A percentile compares a stretch with the other conserved stretches of the same genome.
phyloP scores from a whole-genome alignment of 2,329 filamentous ascomycete genomes.

The Diaporthe sp. region DNA sequence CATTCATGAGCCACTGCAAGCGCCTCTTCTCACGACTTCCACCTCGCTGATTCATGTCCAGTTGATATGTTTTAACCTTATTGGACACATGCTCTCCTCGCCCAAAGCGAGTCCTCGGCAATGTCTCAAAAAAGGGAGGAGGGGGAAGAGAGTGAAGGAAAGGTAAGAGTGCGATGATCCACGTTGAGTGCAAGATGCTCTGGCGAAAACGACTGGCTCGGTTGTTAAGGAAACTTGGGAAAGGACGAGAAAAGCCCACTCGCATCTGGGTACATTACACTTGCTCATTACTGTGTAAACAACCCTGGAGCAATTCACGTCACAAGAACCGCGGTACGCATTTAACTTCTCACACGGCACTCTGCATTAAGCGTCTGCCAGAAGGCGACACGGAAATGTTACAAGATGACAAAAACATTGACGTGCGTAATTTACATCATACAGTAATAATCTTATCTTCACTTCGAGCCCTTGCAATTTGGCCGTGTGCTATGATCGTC shows the following conservation, averaged over 20 bases:
- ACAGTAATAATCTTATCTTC: slow-evolving; percentile 39
- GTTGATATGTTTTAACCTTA: not conserved
- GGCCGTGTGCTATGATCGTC: slow-evolving; percentile 36
- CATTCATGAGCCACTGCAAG: not conserved
- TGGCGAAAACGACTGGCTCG: not conserved
- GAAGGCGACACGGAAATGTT: no score
- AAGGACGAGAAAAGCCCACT: not conserved
- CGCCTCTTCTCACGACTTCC: not conserved
- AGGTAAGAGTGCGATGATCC: not conserved
- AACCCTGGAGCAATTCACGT: not conserved
- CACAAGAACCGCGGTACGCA: not conserved
- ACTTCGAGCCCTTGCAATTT: slow-evolving; percentile 34
- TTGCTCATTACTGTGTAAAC: not conserved
- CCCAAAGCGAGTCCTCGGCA: not conserved
- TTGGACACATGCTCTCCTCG: not conserved
- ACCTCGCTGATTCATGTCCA: not conserved
- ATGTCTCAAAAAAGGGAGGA: not conserved
- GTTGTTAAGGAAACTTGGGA: not conserved
- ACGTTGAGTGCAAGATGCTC: not conserved
- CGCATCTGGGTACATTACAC: not conserved
- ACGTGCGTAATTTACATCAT: slow-evolving; percentile 39
- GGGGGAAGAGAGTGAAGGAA: not conserved
- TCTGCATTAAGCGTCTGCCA: no score
- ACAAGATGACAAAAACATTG: not conserved
- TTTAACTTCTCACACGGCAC: not conserved